Percentiles rank a stretch among this genome's conserved stretches.
These are phyloP conservation scores for Trichoderma erinaceum DNA, from an alignment of 495 filamentous ascomycete species.

Conservation along the genomic window DNA sequence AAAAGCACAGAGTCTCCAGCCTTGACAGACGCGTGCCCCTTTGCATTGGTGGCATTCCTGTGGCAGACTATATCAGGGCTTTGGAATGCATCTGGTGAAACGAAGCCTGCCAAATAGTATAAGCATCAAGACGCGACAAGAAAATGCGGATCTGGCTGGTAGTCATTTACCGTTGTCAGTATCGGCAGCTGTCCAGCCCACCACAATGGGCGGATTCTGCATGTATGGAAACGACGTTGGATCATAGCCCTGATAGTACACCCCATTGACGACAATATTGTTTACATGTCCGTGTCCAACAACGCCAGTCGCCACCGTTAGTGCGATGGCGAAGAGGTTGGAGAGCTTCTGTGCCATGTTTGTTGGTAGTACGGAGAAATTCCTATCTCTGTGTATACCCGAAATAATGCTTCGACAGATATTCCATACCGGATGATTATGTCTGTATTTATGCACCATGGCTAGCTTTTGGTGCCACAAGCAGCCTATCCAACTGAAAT, in stretches of 20 bases:
- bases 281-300: slow-evolving; percentile 58
- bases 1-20: slow-evolving; percentile 49
- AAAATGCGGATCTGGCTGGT: not conserved
- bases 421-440: not conserved
- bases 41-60: slow-evolving; percentile 32
- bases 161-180: slow-evolving; percentile 41
- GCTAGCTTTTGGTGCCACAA: not conserved
- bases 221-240: slow-evolving; percentile 32
- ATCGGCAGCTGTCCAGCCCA: slow-evolving; percentile 50
- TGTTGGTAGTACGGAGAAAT: slow-evolving; percentile 18
- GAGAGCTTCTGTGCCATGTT: slow-evolving; percentile 6
- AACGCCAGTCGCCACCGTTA: slow-evolving; percentile 45
- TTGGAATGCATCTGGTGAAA: slow-evolving; percentile 42
- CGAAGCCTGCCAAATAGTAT: slow-evolving; percentile 33
- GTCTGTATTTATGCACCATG: slow-evolving; percentile 7
- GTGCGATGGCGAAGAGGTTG: slow-evolving; percentile 28
- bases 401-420: not conserved
- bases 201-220: slow-evolving; percentile 40
- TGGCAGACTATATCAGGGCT: slow-evolving; percentile 50
- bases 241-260: slow-evolving; percentile 44
- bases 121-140: not conserved
- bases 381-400: slow-evolving; percentile 16
- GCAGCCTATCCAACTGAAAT: not conserved
- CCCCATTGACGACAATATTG: slow-evolving; percentile 53
- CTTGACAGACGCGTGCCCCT: slow-evolving; percentile 34